Base-by-base conservation (phyloP, 805 yeast genomes). In the Wickerhamomyces sydowiorum region DNA sequence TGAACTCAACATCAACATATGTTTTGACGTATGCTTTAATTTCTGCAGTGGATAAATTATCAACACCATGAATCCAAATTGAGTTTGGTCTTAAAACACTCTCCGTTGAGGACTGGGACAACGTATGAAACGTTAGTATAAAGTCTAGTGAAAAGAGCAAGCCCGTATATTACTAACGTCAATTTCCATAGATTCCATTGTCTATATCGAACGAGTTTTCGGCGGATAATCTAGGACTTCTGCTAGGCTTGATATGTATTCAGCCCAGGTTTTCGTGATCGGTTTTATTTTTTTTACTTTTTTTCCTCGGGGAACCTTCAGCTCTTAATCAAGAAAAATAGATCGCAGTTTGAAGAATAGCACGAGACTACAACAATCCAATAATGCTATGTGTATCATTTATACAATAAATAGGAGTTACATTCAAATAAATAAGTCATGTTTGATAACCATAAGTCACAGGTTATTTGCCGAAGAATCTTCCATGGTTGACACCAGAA, bases 401-500 rank as follows among this genome's bases (percentile, higher is more conserved):
- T 4, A 31, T 6, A 5, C 7, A 17, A 22, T 33, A 21, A 21
- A 22, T 21, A 34, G 9, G 29, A n/a, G 21, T n/a, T 33, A 34
- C 22, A 22, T 37, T 21, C 23, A 38, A 7, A 21, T 21, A 21
- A 24, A 39, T 3, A 27, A 29, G 24, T 19, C 14, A n/a, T 12
- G 14, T 7, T 23, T 23, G 29, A 7, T 28, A 14, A 7, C 18
- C 15, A 7, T 5, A 25, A 32, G 8, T n/a, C 7, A 24, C 10
- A 19, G 5, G 6, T 39, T 24, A 37, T 21, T 49, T 49, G 34
- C 55, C 61, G 40, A 63, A 54, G 39, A 53, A 69, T 45, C 95
- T 66, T 6, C 93, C 93, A 48, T 82, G 82, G 51, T 83, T 73
- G 10, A 84, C 66, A 0, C 82, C 86, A 37, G 78, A 67, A 45